Base-by-base conservation (phyloP, 2,329 filamentous ascomycete species). In the Botryosphaeria dothidea region DNA sequence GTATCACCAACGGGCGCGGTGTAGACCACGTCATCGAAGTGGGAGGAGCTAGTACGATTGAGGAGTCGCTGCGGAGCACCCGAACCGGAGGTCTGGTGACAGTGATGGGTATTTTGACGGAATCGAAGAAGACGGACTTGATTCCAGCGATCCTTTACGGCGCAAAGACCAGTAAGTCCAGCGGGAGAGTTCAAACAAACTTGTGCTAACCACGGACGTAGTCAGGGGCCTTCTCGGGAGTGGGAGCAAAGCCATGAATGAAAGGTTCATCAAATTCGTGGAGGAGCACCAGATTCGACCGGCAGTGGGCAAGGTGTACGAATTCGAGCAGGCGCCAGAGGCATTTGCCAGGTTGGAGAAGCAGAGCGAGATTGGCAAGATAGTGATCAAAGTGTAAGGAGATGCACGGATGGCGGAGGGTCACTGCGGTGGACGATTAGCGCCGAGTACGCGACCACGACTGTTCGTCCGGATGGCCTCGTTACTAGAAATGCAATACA, bases 31-130 rank as follows among this genome's bases (percentile, higher is more conserved):
- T 81, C 58, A 60, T 83, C 4, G 77, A 83, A 49, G 72, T 75
- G 21, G 79, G 77, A 4, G 81, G 81, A 4, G 70, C 76, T 4
- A 72, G 73, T 7, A 82, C 81, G 0, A 73, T 82, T 17, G 66
- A 71, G 27, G 80, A 85, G 71, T 83, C 80, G 60, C 73, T 85
- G 36, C 74, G 79, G 9, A 78, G 78, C 19, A 75, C 82, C 3
- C 76, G 78, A 0, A 75, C 73, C 34, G 83, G 82, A 1, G 84
- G 84, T 0, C 68, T 80, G 27, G 78, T 85, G 45, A 74, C 77
- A 52, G 71, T 81, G 11, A 79, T 84, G 49, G 83, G 83, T 0
- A 82, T 80, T 46, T 64, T 79, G n/a, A 66, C 51, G 51, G 56
- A 69, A 21, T 27, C 41, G 46, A 65, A 21, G 7, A 46, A 66